Percentiles rank a stretch among this genome's conserved stretches.
Conservation (phyloP, 192 early-diverging fungal genomes). For the Jimgerdemannia flammicorona region DNA sequence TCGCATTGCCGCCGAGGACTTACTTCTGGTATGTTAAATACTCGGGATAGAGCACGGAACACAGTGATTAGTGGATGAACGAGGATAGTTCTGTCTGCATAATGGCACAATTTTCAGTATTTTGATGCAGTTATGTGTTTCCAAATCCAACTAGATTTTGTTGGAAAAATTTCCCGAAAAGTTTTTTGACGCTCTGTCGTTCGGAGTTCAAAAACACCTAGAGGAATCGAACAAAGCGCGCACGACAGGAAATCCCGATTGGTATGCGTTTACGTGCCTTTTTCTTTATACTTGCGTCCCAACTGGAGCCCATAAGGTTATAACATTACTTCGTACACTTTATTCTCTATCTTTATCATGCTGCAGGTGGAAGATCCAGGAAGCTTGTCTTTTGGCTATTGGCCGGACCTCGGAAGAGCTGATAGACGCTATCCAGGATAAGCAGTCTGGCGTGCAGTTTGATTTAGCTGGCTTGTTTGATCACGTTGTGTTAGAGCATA, state of each 20-base stretch:
- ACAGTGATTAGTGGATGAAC: too few relatives aligned
- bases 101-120: neutral
- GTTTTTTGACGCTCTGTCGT: slow-evolving; percentile 48
- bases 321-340: slow-evolving; percentile 2
- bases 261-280: slow-evolving; percentile 32
- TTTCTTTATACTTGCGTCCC: neutral
- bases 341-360: neutral
- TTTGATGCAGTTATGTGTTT: neutral
- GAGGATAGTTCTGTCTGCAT: too few relatives aligned
- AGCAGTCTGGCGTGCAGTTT: slow-evolving; percentile 39
- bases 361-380: slow-evolving; percentile 78
- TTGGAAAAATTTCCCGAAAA: slow-evolving; percentile 48
- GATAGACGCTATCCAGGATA: slow-evolving; percentile 46
- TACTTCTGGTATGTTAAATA: slow-evolving; percentile 46
- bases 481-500: slow-evolving; percentile 72
- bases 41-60: too few relatives aligned
- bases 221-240: slow-evolving; percentile 50
- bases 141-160: slow-evolving; percentile 39
- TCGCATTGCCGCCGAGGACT: slow-evolving; percentile 76
- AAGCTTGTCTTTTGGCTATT: slow-evolving; percentile 76
- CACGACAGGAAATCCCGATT: slow-evolving; percentile 39
- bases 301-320: neutral
- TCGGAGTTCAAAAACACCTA: slow-evolving; percentile 47
- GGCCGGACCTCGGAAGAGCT: slow-evolving; percentile 62
- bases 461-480: slow-evolving; percentile 79